Percentiles rank a stretch among this genome's conserved stretches.
These are phyloP conservation scores for Phytophthora europaea DNA, from an alignment of 352 stramenopile genomes.

Conservation along the genomic window DNA sequence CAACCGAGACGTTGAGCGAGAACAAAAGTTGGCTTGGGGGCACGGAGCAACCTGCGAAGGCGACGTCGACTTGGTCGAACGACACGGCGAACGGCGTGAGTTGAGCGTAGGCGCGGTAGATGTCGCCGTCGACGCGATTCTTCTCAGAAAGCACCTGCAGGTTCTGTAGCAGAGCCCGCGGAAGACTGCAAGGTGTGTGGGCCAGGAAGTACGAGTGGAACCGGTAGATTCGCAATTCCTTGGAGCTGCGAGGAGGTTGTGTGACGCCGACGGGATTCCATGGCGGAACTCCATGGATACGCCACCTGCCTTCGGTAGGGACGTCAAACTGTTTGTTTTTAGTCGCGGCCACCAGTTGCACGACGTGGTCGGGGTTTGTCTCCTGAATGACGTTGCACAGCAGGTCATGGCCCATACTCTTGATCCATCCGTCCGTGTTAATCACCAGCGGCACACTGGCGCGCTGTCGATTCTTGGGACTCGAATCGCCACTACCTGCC, in stretches of 20 bases:
- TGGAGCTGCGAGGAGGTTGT: conserved; percentile 78
- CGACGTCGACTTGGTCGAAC: conserved; percentile 70
- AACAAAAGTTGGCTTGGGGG: conserved; percentile 79
- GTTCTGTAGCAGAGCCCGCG: conserved; percentile 64
- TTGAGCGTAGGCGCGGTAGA: conserved; percentile 59
- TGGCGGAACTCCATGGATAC: conserved; percentile 64
- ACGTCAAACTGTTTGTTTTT: conserved; percentile 91
- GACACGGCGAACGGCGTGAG: conserved; percentile 61
- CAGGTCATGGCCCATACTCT: conserved; percentile 97
- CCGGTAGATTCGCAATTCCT: conserved; percentile 85
- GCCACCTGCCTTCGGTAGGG: conserved; percentile 59
- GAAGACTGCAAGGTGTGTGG: conserved; percentile 39
- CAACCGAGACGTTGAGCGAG: conserved; percentile 76
- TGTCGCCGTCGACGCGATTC: conserved; percentile 64
- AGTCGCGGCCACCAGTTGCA: conserved; percentile 94
- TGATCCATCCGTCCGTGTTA: conserved; percentile 98
- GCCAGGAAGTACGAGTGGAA: conserved; percentile 86
- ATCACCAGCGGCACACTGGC: conserved; percentile 91
- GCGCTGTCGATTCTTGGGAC: conserved; percentile 11
- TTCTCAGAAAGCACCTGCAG: conserved; percentile 79
- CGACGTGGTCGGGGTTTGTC: conserved; percentile 90
- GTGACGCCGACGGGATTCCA: conserved; percentile 75
- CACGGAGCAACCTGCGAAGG: conserved; percentile 68
- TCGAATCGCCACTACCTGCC: neutral
- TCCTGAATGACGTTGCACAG: conserved; percentile 92